phyloP scores from a whole-genome alignment of 225 moss, liverwort and hornwort species.

The Anthoceros angustus region DNA sequence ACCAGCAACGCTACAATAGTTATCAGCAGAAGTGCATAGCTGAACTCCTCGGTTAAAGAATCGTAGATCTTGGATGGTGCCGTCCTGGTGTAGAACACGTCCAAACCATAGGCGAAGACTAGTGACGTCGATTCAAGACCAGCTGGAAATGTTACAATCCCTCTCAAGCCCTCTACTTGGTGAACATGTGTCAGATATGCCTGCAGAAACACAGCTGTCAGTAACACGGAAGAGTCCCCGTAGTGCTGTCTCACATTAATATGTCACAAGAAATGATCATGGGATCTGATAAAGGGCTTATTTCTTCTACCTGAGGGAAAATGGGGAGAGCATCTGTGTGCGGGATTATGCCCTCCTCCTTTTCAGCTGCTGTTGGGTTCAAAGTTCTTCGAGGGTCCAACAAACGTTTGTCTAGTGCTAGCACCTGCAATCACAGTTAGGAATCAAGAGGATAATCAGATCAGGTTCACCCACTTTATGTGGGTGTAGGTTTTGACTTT shows the following conservation, averaged over 20 bases:
- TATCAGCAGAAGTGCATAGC: slow-evolving; percentile 77
- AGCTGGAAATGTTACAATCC: slow-evolving; percentile 71
- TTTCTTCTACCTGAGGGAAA: slow-evolving; percentile 53
- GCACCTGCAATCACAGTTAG: slow-evolving; percentile 31
- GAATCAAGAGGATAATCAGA: not conserved
- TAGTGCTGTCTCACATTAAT: too few species aligned
- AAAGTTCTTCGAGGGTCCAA: slow-evolving; percentile 73
- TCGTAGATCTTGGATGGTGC: slow-evolving; percentile 86
- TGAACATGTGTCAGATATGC: slow-evolving; percentile 58
- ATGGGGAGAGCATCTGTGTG: slow-evolving; percentile 74
- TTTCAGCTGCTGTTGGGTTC: slow-evolving; percentile 66
- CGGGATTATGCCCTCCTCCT: slow-evolving; percentile 80
- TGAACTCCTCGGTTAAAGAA: slow-evolving; percentile 91
- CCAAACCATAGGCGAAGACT: slow-evolving; percentile 74
- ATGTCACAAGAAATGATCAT: too few species aligned
- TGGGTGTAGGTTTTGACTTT: not conserved
- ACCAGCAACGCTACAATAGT: slow-evolving; percentile 71
- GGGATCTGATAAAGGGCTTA: too few species aligned
- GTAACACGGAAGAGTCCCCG: not conserved
- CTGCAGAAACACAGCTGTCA: slow-evolving; percentile 18
- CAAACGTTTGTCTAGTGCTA: slow-evolving; percentile 80
- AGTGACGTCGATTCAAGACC: slow-evolving; percentile 78
- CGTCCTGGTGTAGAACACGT: slow-evolving; percentile 74
- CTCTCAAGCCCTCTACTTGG: slow-evolving; percentile 80
- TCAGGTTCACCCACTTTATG: not conserved